phyloP scores from a whole-genome alignment of 2,329 filamentous ascomycete genomes.

The Acrocalymma vagum region DNA sequence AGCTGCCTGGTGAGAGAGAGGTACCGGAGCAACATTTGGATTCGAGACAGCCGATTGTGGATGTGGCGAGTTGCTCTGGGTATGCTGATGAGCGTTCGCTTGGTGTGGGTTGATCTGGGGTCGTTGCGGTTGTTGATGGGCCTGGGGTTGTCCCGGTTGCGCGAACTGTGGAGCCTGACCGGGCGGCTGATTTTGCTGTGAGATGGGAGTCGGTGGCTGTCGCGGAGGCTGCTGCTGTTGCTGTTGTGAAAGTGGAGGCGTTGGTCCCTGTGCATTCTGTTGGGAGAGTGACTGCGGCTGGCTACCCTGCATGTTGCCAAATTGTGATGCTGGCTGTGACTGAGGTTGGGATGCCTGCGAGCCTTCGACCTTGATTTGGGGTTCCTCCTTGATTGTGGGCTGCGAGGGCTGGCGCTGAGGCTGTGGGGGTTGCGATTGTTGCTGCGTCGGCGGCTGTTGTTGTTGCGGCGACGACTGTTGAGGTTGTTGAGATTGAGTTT shows the following conservation, averaged over 20 bases:
- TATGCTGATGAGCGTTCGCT: slow-evolving; percentile 41
- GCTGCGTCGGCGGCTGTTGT: slow-evolving; percentile 26
- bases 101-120: slow-evolving; percentile 49
- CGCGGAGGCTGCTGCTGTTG: slow-evolving; percentile 30
- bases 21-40: slow-evolving; percentile 42
- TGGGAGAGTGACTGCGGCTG: slow-evolving; percentile 30
- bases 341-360: slow-evolving; percentile 31
- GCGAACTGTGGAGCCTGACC: slow-evolving; percentile 36
- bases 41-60: slow-evolving; percentile 44
- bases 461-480: slow-evolving; percentile 33
- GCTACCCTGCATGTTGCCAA: slow-evolving; percentile 30
- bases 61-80: slow-evolving; percentile 48
- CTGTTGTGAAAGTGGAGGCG: slow-evolving; percentile 24
- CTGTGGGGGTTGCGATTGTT: slow-evolving; percentile 37
- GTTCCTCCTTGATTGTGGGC: slow-evolving; percentile 39
- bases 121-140: slow-evolving; percentile 36
- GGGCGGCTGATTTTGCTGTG: slow-evolving; percentile 36
- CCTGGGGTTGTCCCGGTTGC: slow-evolving; percentile 40
- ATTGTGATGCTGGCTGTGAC: slow-evolving; percentile 33
- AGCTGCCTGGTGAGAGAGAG: slow-evolving; percentile 55
- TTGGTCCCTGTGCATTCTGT: slow-evolving; percentile 22
- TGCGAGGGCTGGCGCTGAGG: slow-evolving; percentile 38
- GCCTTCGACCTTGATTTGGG: slow-evolving; percentile 48
- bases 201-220: slow-evolving; percentile 36
- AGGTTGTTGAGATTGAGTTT: slow-evolving; percentile 18